Evolutionary conservation across 2,329 filamentous ascomycete species (phyloP), one percentile per base, ranked within the genome.

Genomic region (Colletotrichum sp.): DNA sequence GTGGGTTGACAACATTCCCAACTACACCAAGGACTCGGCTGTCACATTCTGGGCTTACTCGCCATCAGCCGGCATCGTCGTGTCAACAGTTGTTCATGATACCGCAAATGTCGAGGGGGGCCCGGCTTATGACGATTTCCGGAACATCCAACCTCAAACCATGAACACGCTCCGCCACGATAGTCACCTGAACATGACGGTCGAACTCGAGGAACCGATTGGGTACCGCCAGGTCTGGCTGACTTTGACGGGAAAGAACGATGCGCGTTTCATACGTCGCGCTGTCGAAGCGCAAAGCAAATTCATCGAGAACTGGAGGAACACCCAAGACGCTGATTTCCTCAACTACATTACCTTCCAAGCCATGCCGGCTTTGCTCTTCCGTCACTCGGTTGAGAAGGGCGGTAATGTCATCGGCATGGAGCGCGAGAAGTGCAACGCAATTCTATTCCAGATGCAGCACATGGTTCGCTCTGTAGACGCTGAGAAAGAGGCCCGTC

Each of bases 11-110:
- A 72, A 72, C 63, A 65, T 70, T 55, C 55, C 68, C 21, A 69
- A 76, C 30, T 63, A 78, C 18, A 65, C 73, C 44, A 62, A 78
- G 30, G 72, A 32, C 28, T 71, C 76, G 18, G 59, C 72, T 26
- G 44, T 72, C 18, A 60, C 62, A 3, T 72, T 72, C 59, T 68
- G 52, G 59, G 55, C 62, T 13, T 73, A 73, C 65, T 21, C 36
- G 0, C 69, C 69, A 8, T 39, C 18, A 13, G 63, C 57, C 3
- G 59, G 65, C 49, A 55, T 16, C 52, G 62, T 67, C 44, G 44
- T 74, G 49, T 59, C 67, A 9, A 24, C 67, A 5, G 67, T 26
- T 18, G 55, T 70, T 0, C 67, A 70, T 15, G 67, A 77, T 2
- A 60, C 39, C 12, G 62, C 68, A 13, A 60, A 44, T 10, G 3